Percentiles rank a stretch among this genome's conserved stretches.
phyloP scores from a whole-genome alignment of 352 stramenopile genomes.

The Pythium brassicae region DNA sequence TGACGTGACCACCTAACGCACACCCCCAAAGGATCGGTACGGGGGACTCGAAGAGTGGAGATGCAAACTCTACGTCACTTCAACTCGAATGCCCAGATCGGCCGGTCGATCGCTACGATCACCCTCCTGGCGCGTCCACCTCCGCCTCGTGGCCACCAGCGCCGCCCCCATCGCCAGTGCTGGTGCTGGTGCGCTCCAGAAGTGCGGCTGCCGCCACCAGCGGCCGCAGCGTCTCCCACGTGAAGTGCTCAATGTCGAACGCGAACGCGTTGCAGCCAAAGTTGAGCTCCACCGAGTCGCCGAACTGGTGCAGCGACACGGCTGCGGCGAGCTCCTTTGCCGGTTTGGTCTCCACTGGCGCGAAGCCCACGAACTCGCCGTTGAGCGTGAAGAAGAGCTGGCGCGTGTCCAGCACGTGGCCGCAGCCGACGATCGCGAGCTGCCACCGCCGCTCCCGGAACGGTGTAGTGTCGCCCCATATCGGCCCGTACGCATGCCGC shows the following conservation, averaged over 20 bases:
- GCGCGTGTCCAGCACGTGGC: slow-evolving; percentile 10
- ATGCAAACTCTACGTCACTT: too few species aligned
- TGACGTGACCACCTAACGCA: too few species aligned
- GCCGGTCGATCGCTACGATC: too few species aligned
- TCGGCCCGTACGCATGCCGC: slow-evolving; percentile 13
- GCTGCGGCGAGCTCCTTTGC: slow-evolving; percentile 16
- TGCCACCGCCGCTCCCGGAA: neutral
- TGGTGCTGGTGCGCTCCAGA: neutral
- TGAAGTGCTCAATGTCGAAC: slow-evolving; percentile 28
- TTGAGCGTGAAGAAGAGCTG: slow-evolving; percentile 36
- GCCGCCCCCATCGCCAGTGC: neutral
- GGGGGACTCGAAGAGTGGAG: too few species aligned
- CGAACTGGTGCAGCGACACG: slow-evolving; percentile 30
- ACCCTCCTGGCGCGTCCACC: neutral
- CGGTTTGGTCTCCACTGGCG: slow-evolving; percentile 5
- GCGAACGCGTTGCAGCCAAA: slow-evolving; percentile 21
- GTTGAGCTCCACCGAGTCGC: slow-evolving; percentile 32
- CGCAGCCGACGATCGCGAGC: slow-evolving; percentile 22
- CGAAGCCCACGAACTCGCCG: slow-evolving; percentile 21
- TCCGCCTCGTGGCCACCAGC: neutral
- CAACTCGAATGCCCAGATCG: too few species aligned
- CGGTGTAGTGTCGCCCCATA: slow-evolving; percentile 14
- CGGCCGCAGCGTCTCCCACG: slow-evolving; percentile 2
- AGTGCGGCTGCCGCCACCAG: neutral
- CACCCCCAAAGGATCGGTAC: too few species aligned